Base-by-base conservation (phyloP, 352 stramenopile species). In the Phytophthora cactorum region DNA sequence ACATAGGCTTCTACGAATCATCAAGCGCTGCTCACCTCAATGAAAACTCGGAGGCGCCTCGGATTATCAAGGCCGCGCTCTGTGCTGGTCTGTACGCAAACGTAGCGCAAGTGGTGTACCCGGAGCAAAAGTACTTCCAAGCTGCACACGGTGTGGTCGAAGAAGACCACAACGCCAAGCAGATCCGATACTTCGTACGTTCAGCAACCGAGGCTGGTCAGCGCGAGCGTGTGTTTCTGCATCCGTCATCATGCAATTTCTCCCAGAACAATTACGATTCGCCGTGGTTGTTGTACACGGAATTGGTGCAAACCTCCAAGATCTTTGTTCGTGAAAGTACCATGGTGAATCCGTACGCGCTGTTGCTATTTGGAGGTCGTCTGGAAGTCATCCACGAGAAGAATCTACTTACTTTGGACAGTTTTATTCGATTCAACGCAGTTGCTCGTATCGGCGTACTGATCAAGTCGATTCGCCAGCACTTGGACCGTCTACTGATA, bases 321-420 rank as follows among this genome's bases (percentile, higher is more conserved):
- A 70, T 99, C 8, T 99, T 99, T 74, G 84, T 99, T 15, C 92
- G 96, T 51, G 97, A 99, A 75, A 95, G 86, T 41, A 99, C 97
- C 11, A 98, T 99, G 86, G 97, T 98, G 63, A 95, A 95, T 49
- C 83, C 97, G 8, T 99, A 99, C 74, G 90, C 96, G 31, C 80
- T 99, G 52, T 78, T 99, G 29, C 83, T 99, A 14, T 99, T 99
- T 78, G 98, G 97, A 22, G 98, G 98, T n/a, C 73, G 73, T 5
- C 70, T 99, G 31, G 88, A 95, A 7, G 90, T 99, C 2, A 81
- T 91, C 34, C 94, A 98, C 70, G 93, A 96, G 60, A 93, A 98
- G 71, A 93, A 94, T 31, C 60, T 91, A 52, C 69, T 98, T 15
- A 78, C 59, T 0, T 57, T 97, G 2, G 92, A 98, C 58, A 60